Evolutionary conservation across 345 rosid species (phyloP).

Genomic region (Aegle marmelos): DNA sequence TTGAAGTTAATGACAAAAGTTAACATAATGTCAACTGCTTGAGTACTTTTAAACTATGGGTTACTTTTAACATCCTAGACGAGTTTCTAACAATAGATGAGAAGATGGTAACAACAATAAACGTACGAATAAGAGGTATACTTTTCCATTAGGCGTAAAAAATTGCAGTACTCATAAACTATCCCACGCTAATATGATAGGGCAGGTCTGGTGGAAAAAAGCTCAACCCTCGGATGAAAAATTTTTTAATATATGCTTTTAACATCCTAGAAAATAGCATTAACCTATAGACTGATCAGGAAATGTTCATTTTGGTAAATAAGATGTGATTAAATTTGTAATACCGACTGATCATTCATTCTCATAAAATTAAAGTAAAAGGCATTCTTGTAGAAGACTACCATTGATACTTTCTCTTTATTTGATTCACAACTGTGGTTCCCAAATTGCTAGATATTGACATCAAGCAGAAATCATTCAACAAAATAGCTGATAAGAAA

Average conservation of each 20-base stretch:
- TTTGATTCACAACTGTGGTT: not conserved
- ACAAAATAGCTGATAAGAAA: not conserved
- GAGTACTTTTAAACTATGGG: no score
- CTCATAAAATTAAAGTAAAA: not conserved
- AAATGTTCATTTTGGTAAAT: not conserved
- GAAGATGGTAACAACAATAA: not conserved
- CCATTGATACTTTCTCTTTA: no score
- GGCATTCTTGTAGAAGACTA: not conserved
- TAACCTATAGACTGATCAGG: not conserved
- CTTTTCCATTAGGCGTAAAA: not conserved
- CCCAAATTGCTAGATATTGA: not conserved
- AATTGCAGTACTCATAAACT: not conserved
- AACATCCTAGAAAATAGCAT: not conserved
- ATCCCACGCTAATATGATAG: not conserved
- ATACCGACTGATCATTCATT: not conserved
- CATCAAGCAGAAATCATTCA: not conserved
- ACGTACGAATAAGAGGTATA: not conserved
- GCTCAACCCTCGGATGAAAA: not conserved
- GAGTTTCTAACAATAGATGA: not conserved
- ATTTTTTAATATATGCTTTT: no score
- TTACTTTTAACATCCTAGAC: not conserved
- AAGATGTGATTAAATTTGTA: not conserved
- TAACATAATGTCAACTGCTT: no score
- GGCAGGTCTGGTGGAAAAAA: not conserved
- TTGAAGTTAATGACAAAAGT: no score